phyloP scores from a whole-genome alignment of 2,329 filamentous ascomycete genomes.

The Exserohilum rostratum region DNA sequence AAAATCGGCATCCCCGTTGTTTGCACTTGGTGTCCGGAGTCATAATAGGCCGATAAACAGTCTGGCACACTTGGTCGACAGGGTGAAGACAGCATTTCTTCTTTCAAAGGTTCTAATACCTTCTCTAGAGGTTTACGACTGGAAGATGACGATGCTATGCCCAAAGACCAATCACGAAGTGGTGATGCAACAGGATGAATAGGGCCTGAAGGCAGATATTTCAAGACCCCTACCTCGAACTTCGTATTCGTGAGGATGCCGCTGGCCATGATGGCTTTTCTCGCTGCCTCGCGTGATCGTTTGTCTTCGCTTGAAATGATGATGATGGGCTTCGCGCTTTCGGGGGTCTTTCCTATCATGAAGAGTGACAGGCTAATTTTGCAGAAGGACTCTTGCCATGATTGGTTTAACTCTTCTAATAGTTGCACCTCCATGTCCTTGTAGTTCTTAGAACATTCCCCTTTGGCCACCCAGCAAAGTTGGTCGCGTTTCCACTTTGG shows the following conservation, averaged over 20 bases:
- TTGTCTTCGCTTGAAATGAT: background rate
- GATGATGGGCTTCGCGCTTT: background rate
- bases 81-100: background rate
- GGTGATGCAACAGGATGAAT: background rate
- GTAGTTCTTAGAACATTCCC: background rate
- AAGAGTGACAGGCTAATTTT: background rate
- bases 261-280: background rate
- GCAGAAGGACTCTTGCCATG: background rate
- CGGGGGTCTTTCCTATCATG: background rate
- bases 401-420: background rate
- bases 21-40: background rate
- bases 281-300: background rate
- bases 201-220: background rate
- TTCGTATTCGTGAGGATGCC: background rate
- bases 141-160: background rate
- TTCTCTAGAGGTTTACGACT: background rate
- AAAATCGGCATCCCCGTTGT: background rate
- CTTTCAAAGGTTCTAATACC: background rate
- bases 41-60: background rate
- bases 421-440: background rate
- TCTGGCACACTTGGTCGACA: background rate
- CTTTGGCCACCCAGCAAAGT: background rate
- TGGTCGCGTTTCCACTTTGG: background rate
- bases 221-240: background rate
- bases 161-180: background rate